Base-by-base conservation (phyloP, 371 early-diverging fungal genomes). In the Rhizomucor pusillus region DNA sequence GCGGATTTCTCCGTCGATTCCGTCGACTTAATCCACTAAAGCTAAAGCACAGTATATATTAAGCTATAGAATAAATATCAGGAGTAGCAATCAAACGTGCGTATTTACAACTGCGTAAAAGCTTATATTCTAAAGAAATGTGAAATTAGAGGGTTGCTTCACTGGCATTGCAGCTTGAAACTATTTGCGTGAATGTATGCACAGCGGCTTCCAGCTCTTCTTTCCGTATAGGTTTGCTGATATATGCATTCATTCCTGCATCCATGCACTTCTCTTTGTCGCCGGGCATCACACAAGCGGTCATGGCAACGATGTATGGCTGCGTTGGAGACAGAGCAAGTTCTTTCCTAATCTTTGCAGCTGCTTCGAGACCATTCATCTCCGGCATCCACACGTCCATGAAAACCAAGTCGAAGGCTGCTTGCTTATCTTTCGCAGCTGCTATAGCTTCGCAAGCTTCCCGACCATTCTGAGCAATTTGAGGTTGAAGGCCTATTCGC, bases 361-460 rank as follows among this genome's bases (percentile, higher is more conserved):
- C 49, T 0, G 77, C 73, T 45, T 75, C 78, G 10, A 79, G 44
- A 0, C 81, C 81, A 49, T 79, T 79, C 73, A 80, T 75, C 60
- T 72, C 73, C 24, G 80, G 81, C 81, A 80, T 79, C 80, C 77
- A 77, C 12, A 79, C 60, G 39, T 80, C 81, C 75, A 79, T 67
- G 47, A 80, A 71, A n/a, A 80, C 65, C 16, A 80, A 36, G 20
- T 79, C 73, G 35, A 66, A 69, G 0, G 75, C 69, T 1, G 43
- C 49, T 18, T 50, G 13, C 1, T 47, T 36, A 3, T 40, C 19
- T 18, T 14, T 36, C 5, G 59, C 54, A 29, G 56, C 56, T 25
- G 59, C 56, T 10, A 77, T 54, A 39, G 64, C 50, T 7, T 74
- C 70, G 14, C 60, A 68, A 0, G 81, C 81, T 29, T 75, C 69